Conservation (phyloP, 495 filamentous ascomycete genomes). For the Lichenothelia convexa region DNA sequence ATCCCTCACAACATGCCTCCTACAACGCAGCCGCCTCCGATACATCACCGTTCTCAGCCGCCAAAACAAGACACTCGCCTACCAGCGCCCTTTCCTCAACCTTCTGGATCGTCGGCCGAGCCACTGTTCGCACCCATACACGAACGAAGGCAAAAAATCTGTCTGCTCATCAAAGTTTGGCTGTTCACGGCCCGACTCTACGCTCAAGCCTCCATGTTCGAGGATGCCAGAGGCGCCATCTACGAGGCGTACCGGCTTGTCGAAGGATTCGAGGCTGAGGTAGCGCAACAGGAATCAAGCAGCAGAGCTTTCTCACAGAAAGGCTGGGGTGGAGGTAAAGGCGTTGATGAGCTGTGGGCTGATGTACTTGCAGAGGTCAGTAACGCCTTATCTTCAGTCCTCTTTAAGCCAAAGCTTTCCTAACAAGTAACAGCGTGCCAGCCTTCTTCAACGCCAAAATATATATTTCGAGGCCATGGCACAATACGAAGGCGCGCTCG, state of each 20-base stretch:
- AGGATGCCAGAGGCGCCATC: constrained; percentile 61
- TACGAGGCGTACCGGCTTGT: constrained; percentile 63
- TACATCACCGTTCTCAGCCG: constrained; percentile 30
- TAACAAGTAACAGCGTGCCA: constrained; percentile 40
- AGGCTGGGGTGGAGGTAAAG: constrained; percentile 57
- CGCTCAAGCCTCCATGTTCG: constrained; percentile 54
- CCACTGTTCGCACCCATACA: constrained; percentile 15
- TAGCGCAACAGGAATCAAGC: constrained; percentile 31
- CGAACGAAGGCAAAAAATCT: constrained; percentile 18
- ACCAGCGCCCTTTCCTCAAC: constrained; percentile 22
- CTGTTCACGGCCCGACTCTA: constrained; percentile 76
- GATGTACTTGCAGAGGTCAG: constrained; percentile 58
- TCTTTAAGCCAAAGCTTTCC: constrained; percentile 7
- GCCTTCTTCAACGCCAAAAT: constrained; percentile 42
- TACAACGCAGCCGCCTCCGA: constrained; percentile 24
- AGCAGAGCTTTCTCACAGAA: constrained; percentile 33
- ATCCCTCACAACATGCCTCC: constrained; percentile 33
- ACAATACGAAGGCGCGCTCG: constrained; percentile 63
- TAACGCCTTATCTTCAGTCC: constrained; percentile 3
- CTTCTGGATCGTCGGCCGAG: constrained; percentile 8
- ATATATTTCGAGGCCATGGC: constrained; percentile 47
- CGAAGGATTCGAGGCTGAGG: constrained; percentile 31
- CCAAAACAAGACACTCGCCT: constrained; percentile 34
- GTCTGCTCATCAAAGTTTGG: constrained; percentile 62
- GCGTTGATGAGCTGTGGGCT: constrained; percentile 62